Percentiles rank a stretch among this genome's conserved stretches.
Evolutionary conservation across 495 filamentous ascomycete species (phyloP).

Genomic region (Rusavskia elegans): DNA sequence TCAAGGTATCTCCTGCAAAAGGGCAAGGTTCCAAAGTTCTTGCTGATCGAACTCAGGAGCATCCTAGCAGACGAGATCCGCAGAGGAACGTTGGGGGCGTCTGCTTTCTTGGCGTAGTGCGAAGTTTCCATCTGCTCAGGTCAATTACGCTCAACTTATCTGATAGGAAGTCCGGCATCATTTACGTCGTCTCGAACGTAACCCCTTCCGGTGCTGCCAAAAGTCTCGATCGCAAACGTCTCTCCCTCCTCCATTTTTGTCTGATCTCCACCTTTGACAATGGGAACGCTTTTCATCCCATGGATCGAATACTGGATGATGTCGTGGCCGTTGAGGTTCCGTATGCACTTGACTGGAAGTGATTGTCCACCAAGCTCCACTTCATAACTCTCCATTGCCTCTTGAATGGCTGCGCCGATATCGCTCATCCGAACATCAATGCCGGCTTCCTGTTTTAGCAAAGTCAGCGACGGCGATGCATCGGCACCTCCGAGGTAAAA

Average conservation of each 20-base stretch:
- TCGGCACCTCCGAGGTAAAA: background rate
- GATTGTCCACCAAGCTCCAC: slow-evolving; percentile 39
- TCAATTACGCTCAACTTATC: slow-evolving; percentile 8
- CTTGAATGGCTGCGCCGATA: slow-evolving; percentile 46
- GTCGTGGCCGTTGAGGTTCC: slow-evolving; percentile 41
- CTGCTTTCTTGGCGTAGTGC: slow-evolving; percentile 36
- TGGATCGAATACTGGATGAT: slow-evolving; percentile 45
- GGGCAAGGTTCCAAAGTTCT: slow-evolving; percentile 47
- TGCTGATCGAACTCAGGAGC: slow-evolving; percentile 42
- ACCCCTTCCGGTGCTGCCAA: slow-evolving; percentile 44
- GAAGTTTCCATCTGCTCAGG: slow-evolving; percentile 29
- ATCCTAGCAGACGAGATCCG: slow-evolving; percentile 40
- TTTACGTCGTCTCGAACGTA: slow-evolving; percentile 26
- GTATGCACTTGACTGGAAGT: slow-evolving; percentile 41
- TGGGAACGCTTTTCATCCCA: slow-evolving; percentile 44
- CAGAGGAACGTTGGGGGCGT: slow-evolving; percentile 34
- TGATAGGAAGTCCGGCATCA: background rate
- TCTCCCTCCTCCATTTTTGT: slow-evolving; percentile 55
- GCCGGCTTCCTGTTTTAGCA: slow-evolving; percentile 33
- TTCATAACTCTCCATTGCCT: slow-evolving; percentile 54
- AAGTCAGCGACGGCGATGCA: background rate
- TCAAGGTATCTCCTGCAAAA: slow-evolving; percentile 50
- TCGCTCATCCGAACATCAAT: slow-evolving; percentile 46
- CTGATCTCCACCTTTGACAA: slow-evolving; percentile 39
- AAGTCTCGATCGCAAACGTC: slow-evolving; percentile 50